Evolutionary conservation across 2,329 filamentous ascomycete genomes (phyloP).

Genomic region (Chaetomium globosum): DNA sequence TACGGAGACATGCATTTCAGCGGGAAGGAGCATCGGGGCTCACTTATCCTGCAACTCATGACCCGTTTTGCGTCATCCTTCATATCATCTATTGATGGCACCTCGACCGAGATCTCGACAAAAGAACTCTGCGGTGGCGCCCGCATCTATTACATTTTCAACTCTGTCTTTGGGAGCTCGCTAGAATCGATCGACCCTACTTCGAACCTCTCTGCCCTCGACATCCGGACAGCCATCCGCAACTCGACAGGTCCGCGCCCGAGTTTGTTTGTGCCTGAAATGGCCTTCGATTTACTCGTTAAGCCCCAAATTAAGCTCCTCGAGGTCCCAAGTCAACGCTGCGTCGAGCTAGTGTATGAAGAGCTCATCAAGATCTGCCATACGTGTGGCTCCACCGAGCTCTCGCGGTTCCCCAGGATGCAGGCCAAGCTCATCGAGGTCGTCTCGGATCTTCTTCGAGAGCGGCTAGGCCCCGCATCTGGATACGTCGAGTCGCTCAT

Average conservation of each 20-base stretch:
- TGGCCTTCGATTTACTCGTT: constrained; percentile 95
- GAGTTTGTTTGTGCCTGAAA: constrained; percentile 94
- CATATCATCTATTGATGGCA: constrained; percentile 97
- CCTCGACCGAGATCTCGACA: constrained; percentile 96
- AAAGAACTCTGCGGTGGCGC: constrained; percentile 96
- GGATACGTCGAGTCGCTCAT: constrained; percentile 95
- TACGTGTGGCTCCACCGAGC: constrained; percentile 92
- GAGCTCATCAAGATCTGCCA: constrained; percentile 99
- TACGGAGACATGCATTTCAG: constrained; percentile 98
- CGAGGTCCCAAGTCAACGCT: constrained; percentile 91
- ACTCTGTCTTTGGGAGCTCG: constrained; percentile 96
- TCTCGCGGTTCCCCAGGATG: constrained; percentile 86
- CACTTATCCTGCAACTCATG: constrained; percentile 94
- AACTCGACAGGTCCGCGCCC: constrained; percentile 96
- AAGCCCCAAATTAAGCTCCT: constrained; percentile 98
- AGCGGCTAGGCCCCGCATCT: constrained; percentile 86
- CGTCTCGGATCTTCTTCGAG: constrained; percentile 90
- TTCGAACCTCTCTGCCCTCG: constrained; percentile 87
- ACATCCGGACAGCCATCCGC: constrained; percentile 95
- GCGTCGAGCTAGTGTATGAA: constrained; percentile 97
- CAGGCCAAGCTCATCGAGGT: constrained; percentile 98
- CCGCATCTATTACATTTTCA: constrained; percentile 98
- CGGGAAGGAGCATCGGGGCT: constrained; percentile 93
- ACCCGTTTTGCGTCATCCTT: constrained; percentile 97
- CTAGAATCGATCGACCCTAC: constrained; percentile 96